Conservation (phyloP, 441 rosid species). For the Pelargonium cotyledonis region DNA sequence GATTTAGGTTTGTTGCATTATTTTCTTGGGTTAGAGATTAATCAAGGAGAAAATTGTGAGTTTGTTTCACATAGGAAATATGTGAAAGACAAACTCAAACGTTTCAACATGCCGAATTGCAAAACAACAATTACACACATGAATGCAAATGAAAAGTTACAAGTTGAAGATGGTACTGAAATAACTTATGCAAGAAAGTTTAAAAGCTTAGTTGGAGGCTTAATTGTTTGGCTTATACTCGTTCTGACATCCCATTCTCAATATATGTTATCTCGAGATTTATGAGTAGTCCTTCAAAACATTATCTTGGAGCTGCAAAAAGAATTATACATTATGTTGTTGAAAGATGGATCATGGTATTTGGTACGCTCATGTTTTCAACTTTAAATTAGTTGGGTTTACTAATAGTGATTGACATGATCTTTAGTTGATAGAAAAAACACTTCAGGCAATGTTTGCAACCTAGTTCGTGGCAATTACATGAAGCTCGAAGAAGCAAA, state of each 20-base stretch:
- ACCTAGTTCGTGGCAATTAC: background rate
- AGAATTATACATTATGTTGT: background rate
- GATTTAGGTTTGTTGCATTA: background rate
- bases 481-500: constrained; percentile 6
- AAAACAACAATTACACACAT: too few species aligned
- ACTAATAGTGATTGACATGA: background rate
- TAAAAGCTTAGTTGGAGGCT: background rate
- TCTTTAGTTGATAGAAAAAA: background rate
- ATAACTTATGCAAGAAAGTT: background rate
- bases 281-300: background rate
- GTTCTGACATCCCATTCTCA: background rate
- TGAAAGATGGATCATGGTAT: background rate
- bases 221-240: background rate
- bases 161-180: background rate
- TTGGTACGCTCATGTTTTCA: background rate
- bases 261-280: background rate
- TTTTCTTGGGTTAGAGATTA: background rate
- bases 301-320: background rate
- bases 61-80: background rate
- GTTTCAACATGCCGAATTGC: too few species aligned
- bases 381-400: background rate
- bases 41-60: background rate
- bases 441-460: background rate
- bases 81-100: too few species aligned
- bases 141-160: background rate